Conservation (phyloP, 768 basidiomycete species). For the Gymnopilus junonius region DNA sequence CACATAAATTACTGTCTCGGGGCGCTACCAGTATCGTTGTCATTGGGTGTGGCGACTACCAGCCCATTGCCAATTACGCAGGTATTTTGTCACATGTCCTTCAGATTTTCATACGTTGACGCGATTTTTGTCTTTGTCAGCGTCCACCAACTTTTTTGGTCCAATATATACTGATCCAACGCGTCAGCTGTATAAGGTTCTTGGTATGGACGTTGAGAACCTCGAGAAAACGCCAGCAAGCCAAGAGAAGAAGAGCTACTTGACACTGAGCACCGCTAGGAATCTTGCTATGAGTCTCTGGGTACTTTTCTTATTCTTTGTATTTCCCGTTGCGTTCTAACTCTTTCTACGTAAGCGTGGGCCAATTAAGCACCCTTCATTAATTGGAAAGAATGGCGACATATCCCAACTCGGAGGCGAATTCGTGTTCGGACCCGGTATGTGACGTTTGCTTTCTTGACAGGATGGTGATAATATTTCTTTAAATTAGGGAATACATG, state of each 20-base stretch:
- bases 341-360: conserved; percentile 30
- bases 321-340: background rate
- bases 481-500: conserved; percentile 48
- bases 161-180: conserved; percentile 69
- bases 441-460: background rate
- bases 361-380: conserved; percentile 44
- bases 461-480: too few species aligned
- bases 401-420: conserved; percentile 67
- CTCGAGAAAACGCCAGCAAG: conserved; percentile 48
- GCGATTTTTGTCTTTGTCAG: conserved; percentile 26
- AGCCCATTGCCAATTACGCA: conserved; percentile 51
- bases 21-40: conserved; percentile 49
- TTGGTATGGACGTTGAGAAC: conserved; percentile 64
- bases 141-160: conserved; percentile 48
- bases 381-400: conserved; percentile 67
- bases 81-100: conserved; percentile 34
- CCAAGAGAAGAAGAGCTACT: conserved; percentile 50
- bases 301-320: conserved; percentile 30
- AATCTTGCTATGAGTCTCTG: conserved; percentile 46
- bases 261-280: conserved; percentile 33
- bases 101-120: background rate
- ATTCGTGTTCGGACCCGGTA: conserved; percentile 64
- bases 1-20: conserved; percentile 41
- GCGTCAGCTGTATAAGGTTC: conserved; percentile 56
- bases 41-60: conserved; percentile 65